Base-by-base conservation (phyloP, 139 green algal species). In the Pseudopediastrum boryanum region DNA sequence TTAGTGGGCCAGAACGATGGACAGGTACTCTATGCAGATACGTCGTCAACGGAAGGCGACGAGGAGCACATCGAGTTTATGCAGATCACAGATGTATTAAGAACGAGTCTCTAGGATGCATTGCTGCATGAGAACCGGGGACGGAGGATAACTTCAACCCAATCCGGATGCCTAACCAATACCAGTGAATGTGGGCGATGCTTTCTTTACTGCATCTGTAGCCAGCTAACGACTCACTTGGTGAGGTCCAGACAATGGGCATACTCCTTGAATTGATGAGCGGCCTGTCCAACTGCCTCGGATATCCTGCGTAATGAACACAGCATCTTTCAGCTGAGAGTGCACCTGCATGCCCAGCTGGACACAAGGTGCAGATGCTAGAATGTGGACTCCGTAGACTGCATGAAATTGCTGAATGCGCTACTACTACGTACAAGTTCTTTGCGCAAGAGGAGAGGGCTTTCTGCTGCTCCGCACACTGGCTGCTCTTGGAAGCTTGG, bases 161-260 rank as follows among this genome's bases (percentile, higher is more conserved):
- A 31, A n/a, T 13, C 29, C 13, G 33, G 27, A 29, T 35, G 64
- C 64, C 16, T 23, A 9, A 65, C 9, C 8, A 65, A 27, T 27
- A 65, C 4, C 33, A 16, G 33, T 8, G 64, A 42, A 39, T 41
- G 3, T 9, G 9, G 33, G 63, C 23, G 31, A 21, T 2, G 10
- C 63, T 42, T 33, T 71, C 36, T 21, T 36, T 44, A 36, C 33
- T n/a, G 21, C n/a, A n/a, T n/a, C n/a, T n/a, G n/a, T n/a, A n/a
- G n/a, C n/a, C n/a, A n/a, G n/a, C n/a, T n/a, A n/a, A n/a, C n/a
- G n/a, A 48, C 70, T 43, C 38, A 78, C 70, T 36, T 27, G 7
- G 64, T 71, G n/a, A 79, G 41, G n/a, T 79, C 72, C 31, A 79
- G 48, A 58, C 72, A 79, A 42, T 79, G 72, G 25, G 56, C 44